Percentiles rank a stretch among this genome's conserved stretches.
Evolutionary conservation across 805 yeast genomes (phyloP).

Genomic region (Suhomyces canberraensis): DNA sequence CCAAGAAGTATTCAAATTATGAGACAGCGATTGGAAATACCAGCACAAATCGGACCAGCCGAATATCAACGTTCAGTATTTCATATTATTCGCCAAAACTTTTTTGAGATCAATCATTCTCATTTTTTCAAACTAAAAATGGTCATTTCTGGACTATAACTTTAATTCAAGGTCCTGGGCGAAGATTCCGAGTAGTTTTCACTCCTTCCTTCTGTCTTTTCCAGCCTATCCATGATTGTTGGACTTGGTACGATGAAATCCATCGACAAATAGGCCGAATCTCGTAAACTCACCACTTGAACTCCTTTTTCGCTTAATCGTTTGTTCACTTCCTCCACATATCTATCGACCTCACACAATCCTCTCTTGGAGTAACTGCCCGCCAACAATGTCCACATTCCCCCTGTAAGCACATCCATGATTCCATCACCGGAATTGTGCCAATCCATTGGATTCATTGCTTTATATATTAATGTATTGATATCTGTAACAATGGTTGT

Average conservation of each 20-base stretch:
- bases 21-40: no score
- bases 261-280: conserved; percentile 54
- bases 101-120: no score
- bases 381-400: conserved; percentile 27
- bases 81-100: no score
- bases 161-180: no score
- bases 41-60: no score
- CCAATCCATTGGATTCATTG: conserved; percentile 35
- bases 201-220: no score
- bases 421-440: conserved; percentile 33
- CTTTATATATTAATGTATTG: conserved; percentile 40
- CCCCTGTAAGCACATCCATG: conserved; percentile 38
- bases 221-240: no score
- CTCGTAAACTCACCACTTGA: conserved; percentile 47
- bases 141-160: no score
- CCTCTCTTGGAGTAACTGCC: conserved; percentile 24
- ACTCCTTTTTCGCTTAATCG: conserved; percentile 21
- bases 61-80: no score
- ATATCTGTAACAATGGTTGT: conserved; percentile 38
- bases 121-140: no score
- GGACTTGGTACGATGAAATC: conserved; percentile 57
- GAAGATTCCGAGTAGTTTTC: no score
- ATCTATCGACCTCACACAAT: conserved; percentile 42
- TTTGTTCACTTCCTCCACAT: conserved; percentile 21
- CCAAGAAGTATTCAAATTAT: no score